phyloP scores from a whole-genome alignment of 306 rosid species.

The Prunus davidiana region DNA sequence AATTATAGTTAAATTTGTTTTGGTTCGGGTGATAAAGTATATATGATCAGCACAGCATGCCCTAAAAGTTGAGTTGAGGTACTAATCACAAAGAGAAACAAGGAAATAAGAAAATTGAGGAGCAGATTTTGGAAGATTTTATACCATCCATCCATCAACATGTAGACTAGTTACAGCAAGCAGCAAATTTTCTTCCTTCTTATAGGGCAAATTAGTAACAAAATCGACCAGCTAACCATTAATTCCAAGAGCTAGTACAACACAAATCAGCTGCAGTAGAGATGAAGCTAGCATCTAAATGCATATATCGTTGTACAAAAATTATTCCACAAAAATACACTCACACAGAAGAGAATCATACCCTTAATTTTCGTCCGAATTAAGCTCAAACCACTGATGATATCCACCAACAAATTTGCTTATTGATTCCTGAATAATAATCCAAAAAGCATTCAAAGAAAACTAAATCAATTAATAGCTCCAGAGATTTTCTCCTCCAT shows the following conservation, averaged over 20 bases:
- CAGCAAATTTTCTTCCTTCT: not conserved
- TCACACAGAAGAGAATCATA: not conserved
- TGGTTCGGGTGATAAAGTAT: not conserved
- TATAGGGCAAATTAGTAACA: not conserved
- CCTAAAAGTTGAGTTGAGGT: not conserved
- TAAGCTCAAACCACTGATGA: not conserved
- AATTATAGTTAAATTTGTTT: not conserved
- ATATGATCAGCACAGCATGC: no score
- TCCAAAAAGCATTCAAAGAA: not conserved
- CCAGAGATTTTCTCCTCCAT: constrained; percentile 44
- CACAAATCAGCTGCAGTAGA: constrained; percentile 12
- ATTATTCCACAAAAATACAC: not conserved
- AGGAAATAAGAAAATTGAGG: not conserved
- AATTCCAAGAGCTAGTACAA: not conserved
- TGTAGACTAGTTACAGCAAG: not conserved
- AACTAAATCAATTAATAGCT: constrained; percentile 11
- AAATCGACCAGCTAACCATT: not conserved
- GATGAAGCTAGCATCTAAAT: not conserved
- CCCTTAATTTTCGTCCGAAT: not conserved
- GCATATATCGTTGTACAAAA: not conserved
- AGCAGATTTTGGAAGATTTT: not conserved
- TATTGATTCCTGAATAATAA: not conserved
- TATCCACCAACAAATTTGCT: not conserved
- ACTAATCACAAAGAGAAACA: not conserved
- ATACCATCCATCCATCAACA: not conserved